Base-by-base conservation (phyloP, 441 rosid species). In the Eutrema salsugineum region DNA sequence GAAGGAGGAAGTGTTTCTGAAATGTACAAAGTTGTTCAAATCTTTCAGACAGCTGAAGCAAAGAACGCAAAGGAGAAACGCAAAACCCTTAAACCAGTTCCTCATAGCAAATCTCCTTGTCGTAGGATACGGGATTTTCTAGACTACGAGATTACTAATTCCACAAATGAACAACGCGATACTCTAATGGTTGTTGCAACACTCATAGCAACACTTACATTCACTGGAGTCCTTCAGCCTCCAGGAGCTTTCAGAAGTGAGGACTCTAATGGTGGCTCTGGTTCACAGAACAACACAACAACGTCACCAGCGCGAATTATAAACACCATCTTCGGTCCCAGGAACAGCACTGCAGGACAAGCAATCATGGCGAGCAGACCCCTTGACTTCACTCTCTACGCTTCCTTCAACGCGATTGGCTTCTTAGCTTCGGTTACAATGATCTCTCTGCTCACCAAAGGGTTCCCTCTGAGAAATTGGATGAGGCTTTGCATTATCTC, bases 151-250 rank as follows among this genome's bases (percentile, higher is more conserved):
- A 44, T 72, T 1, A 8, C 2, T 9, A 53, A 40, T 2, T 44
- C 70, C 1, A 49, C 76, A 22, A 6, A 1, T 6, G 76, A 72
- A 20, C 22, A 39, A 1, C 63, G 60, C 0, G 53, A 63, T 8
- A 44, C 70, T 0, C 60, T 72, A 22, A 6, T 63, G 56, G 14
- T 72, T 14, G 76, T 72, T 42, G 43, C 79, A 51, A 33, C 67
- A 15, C 74, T 83, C 15, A 72, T 81, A 16, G 83, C 83, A 15
- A 79, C 86, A 7, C 75, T 73, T 14, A 77, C 86, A 8, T 83
- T 75, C 65, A 72, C 70, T 15, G 62, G 70, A n/a, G 28, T 40
- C 10, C 53, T 78, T 16, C 80, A 75, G 70, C 86, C 83, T 54
- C 86, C 83, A 4, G 79, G 80, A 51, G 65, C 42, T 16, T 70